Evolutionary conservation across 257 asterid species (phyloP), one percentile per base, ranked within the genome.

Genomic region (Gentiana macrophylla): DNA sequence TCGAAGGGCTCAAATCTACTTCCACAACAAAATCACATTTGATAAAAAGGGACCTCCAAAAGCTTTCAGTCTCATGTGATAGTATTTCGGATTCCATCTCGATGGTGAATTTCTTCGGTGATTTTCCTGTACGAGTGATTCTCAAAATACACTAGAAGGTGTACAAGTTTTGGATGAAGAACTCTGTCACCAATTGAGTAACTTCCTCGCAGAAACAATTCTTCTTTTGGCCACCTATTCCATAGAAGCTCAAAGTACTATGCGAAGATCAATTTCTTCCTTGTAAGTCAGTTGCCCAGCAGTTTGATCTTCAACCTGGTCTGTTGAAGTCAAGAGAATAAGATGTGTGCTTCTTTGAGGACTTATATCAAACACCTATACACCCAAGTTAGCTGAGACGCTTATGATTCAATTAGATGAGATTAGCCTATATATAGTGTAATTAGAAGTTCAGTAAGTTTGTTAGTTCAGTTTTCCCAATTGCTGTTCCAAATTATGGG

Each of bases 201-300:
- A 77, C 88, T 1, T 24, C 0, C 24, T 24, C 24, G 24, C 24
- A 24, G 0, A 24, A 24, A 24, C 24, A 24, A 24, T 0, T 50
- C 69, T 65, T 33, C 67, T 55, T 41, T 48, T 62, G 6, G 72
- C 67, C 8, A 82, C 66, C 38, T 70, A 74, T 65, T 82, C 86
- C 7, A 76, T 80, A 9, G 78, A 73, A 2, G 72, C 77, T 54
- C 48, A 46, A 13, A 68, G 65, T 36, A 77, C 67, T 5, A 84
- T 80, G 2, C 67, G 49, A 4, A 79, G 72, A 32, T 67, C 79
- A 60, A 65, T 62, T 38, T 32, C 47, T 41, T 69, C 79, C 13
- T 74, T 66, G 10, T 49, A 44, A 0, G 75, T 24, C 24, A 0
- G 64, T 5, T 57, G 75, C 53, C 70, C 72, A 48, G 63, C 24